Evolutionary conservation across 495 filamentous ascomycete genomes (phyloP), one percentile per base, ranked within the genome.

Genomic region (Annulohypoxylon maeteangense): DNA sequence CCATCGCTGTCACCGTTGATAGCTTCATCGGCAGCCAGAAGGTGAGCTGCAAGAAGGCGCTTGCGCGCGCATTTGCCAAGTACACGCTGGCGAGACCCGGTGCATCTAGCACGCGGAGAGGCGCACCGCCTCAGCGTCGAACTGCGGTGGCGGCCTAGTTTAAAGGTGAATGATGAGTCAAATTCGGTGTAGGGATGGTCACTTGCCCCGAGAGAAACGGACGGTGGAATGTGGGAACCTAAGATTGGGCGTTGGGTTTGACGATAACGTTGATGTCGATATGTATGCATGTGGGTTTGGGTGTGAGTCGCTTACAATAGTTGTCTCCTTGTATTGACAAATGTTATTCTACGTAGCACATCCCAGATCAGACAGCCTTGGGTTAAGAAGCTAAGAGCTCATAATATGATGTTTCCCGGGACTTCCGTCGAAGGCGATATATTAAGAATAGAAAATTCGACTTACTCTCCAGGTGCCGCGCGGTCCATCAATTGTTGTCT

Each of bases 11-110:
- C 12, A 96, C 95, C 0, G 93, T 99, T 10, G 95, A 99, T 54
- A 93, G 90, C 20, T 99, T 99, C 78, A 92, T 99, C 27, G 92
- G 93, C 65, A 94, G 91, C 67, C 96, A 99, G 80, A 99, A 99
- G 83, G 90, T 98, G 73, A 94, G 91, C 84, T 94, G 92, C 82
- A 99, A 98, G 89, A 98, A 97, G 86, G 94, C 95, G 29, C 88
- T 99, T 58, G 93, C 93, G 10, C 86, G 96, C 64, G 94, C 96
- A 14, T 99, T 99, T 87, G 94, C 96, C 66, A 99, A 99, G 87
- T 99, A 97, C 65, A 89, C 88, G 1, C 78, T 89, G 36, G 81
- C 83, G 5, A 74, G 84, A 72, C 84, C 83, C 0, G 79, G 81
- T 25, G 62, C 57, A 20, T 45, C 10, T 1, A 40, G 38, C 25